Evolutionary conservation across 2,329 filamentous ascomycete species (phyloP).

Genomic region (Aspergillus fischeri): DNA sequence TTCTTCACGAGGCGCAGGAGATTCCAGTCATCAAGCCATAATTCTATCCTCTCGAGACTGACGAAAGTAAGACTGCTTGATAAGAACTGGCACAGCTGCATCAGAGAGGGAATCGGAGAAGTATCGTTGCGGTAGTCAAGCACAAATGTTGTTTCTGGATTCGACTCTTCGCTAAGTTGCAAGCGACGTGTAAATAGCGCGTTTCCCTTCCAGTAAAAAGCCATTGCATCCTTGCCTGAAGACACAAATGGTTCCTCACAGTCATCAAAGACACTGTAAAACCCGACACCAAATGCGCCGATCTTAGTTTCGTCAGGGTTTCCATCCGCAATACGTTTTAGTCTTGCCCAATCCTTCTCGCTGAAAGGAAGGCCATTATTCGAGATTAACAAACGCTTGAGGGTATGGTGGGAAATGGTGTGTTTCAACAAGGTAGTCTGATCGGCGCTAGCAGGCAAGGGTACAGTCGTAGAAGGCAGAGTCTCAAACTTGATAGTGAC

Average conservation of each 20-base stretch:
- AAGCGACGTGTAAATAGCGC: conserved; percentile 88
- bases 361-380: conserved; percentile 89
- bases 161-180: conserved; percentile 63
- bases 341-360: conserved; percentile 82
- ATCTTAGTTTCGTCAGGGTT: conserved; percentile 99
- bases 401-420: conserved; percentile 75
- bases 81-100: conserved; percentile 86
- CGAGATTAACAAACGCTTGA: conserved; percentile 81
- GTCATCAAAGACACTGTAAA: conserved; percentile 97
- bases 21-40: conserved; percentile 85
- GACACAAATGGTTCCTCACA: conserved; percentile 97
- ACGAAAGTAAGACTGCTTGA: conserved; percentile 96
- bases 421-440: conserved; percentile 75
- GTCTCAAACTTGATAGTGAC: conserved; percentile 93
- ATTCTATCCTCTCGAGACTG: conserved; percentile 77
- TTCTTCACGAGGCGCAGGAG: conserved; percentile 79
- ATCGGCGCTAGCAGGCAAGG: conserved; percentile 62
- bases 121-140: conserved; percentile 88
- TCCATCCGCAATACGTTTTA: conserved; percentile 97
- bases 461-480: conserved; percentile 72
- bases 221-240: conserved; percentile 89
- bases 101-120: conserved; percentile 77
- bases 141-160: conserved; percentile 80
- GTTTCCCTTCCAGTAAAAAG: conserved; percentile 99
- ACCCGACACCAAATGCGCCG: conserved; percentile 94